Percentiles rank a stretch among this genome's conserved stretches.
Evolutionary conservation across 768 basidiomycete species (phyloP).

Genomic region (Tricholoma sp.): DNA sequence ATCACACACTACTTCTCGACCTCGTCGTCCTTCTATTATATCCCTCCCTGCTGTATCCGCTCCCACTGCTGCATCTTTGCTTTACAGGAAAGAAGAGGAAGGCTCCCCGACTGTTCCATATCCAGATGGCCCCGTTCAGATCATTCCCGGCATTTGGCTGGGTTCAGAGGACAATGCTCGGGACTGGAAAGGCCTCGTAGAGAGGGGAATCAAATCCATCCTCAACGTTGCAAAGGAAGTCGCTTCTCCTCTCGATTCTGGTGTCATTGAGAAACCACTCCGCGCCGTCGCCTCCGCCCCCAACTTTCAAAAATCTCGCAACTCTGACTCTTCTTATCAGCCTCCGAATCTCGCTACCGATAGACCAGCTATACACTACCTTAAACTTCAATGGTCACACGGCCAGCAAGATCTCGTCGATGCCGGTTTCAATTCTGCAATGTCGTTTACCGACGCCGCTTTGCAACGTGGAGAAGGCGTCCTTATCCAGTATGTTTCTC

Average conservation of each 20-base stretch:
- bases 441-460: constrained; percentile 77
- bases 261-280: constrained; percentile 37
- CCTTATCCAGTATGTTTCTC: constrained; percentile 70
- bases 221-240: constrained; percentile 96
- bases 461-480: constrained; percentile 73
- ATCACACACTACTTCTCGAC: constrained; percentile 27
- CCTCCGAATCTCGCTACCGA: constrained; percentile 63
- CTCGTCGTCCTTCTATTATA: constrained; percentile 63
- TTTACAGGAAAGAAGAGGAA: constrained; percentile 65
- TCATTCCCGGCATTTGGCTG: constrained; percentile 84
- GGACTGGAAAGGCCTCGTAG: constrained; percentile 67
- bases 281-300: constrained; percentile 68
- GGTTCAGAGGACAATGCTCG: constrained; percentile 90
- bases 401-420: constrained; percentile 87
- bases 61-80: constrained; percentile 41
- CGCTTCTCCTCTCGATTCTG: constrained; percentile 57
- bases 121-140: constrained; percentile 72
- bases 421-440: constrained; percentile 72
- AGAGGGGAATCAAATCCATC: constrained; percentile 71
- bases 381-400: constrained; percentile 90
- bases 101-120: constrained; percentile 64
- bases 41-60: constrained; percentile 60
- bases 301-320: constrained; percentile 41
- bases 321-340: constrained; percentile 50
- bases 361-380: constrained; percentile 78